These are phyloP conservation scores for Raddia distichophylla DNA, from an alignment of 176 grass and related monocot genomes.

Conservation along the genomic window DNA sequence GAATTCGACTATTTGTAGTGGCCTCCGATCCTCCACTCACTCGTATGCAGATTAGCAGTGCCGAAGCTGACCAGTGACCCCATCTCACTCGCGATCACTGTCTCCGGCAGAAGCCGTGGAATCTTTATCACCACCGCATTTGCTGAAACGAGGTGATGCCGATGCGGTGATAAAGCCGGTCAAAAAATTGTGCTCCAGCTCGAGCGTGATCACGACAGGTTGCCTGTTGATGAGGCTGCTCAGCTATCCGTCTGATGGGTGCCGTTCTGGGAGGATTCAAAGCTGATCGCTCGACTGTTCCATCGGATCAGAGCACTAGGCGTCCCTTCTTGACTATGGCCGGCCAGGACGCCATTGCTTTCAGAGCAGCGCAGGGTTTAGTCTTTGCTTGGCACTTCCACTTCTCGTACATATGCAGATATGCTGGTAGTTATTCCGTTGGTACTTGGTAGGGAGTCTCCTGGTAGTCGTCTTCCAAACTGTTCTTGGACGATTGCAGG, in stretches of 20 bases:
- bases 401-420: no score
- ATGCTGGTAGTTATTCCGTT: not conserved
- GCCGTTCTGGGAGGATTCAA: not conserved
- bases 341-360: constrained; percentile 12
- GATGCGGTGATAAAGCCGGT: not conserved
- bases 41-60: no score
- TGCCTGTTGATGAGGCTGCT: not conserved
- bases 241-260: not conserved
- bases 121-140: not conserved
- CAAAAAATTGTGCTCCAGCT: not conserved
- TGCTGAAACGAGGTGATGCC: not conserved
- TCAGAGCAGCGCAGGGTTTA: constrained; percentile 6
- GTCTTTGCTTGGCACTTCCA: not conserved
- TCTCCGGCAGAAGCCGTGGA: not conserved
- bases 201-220: not conserved
- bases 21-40: no score
- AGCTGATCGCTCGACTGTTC: not conserved
- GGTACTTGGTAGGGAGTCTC: not conserved
- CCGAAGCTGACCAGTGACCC: no score
- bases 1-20: no score
- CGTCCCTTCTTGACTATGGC: not conserved
- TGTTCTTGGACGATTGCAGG: constrained; percentile 30
- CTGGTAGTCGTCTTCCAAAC: not conserved
- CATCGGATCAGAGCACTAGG: constrained; percentile 10
- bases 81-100: not conserved